phyloP scores from a whole-genome alignment of 345 rosid species.

The Eucalyptus pumila region DNA sequence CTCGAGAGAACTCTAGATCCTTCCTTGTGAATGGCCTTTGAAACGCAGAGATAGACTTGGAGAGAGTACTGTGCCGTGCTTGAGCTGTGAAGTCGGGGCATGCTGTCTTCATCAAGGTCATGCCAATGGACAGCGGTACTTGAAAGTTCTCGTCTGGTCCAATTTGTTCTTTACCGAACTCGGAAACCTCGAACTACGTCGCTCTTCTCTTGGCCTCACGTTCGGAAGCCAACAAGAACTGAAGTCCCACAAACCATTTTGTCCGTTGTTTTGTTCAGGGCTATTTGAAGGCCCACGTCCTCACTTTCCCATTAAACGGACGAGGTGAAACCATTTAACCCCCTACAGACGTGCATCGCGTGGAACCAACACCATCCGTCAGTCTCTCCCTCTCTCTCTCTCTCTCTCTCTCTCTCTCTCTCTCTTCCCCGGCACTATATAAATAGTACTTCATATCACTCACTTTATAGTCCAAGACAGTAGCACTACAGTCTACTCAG shows the following conservation, averaged over 20 bases:
- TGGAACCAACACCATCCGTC: neutral
- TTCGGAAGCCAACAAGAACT: neutral
- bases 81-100: neutral
- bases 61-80: neutral
- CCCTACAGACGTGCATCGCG: neutral
- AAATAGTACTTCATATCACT: neutral
- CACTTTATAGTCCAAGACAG: neutral
- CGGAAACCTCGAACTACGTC: neutral
- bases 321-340: neutral
- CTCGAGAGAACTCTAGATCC: neutral
- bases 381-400: neutral
- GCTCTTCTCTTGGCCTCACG: neutral
- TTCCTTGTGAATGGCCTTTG: neutral
- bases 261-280: neutral
- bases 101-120: neutral
- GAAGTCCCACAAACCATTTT: neutral
- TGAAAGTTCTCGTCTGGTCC: neutral
- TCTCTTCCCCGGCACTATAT: neutral
- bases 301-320: neutral
- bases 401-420: neutral
- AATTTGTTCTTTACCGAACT: neutral
- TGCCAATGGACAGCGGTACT: neutral
- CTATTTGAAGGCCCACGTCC: neutral
- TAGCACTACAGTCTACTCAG: neutral
- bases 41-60: neutral